Conservation (phyloP, 2,329 filamentous ascomycete genomes). For the Microascus cirrosus region DNA sequence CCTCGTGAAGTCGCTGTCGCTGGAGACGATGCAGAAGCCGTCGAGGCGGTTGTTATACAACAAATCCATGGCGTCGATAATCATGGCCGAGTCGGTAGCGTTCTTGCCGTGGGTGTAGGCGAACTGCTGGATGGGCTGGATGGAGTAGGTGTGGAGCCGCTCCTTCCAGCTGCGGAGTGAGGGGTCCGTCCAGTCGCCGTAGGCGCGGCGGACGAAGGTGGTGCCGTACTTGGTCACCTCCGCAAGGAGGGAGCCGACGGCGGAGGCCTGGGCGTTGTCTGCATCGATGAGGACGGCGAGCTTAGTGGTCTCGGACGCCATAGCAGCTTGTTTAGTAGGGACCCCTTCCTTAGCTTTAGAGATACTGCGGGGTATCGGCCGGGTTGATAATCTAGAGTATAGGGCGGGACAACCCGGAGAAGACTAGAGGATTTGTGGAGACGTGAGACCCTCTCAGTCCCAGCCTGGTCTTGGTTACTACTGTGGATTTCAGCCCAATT, state of each 20-base stretch:
- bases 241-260: conserved; percentile 12
- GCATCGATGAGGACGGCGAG: conserved; percentile 22
- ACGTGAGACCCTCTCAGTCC: too few relatives aligned
- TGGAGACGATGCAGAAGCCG: conserved; percentile 21
- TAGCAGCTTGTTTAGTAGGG: background rate
- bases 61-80: conserved; percentile 26
- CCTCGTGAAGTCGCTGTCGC: conserved; percentile 23
- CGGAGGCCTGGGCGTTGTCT: conserved; percentile 15
- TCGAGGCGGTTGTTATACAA: conserved; percentile 18
- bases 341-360: too few relatives aligned
- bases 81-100: conserved; percentile 21
- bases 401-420: too few relatives aligned
- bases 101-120: conserved; percentile 23
- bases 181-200: conserved; percentile 21
- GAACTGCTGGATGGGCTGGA: conserved; percentile 24
- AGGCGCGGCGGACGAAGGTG: conserved; percentile 17
- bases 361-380: too few relatives aligned
- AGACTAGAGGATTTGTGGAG: too few relatives aligned
- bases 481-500: too few relatives aligned
- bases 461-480: too few relatives aligned
- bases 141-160: conserved; percentile 17
- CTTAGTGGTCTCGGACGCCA: conserved; percentile 8
- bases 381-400: too few relatives aligned
- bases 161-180: conserved; percentile 17
- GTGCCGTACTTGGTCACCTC: conserved; percentile 22